Evolutionary conservation across 768 basidiomycete species (phyloP).

Genomic region (Boletus vermiculosoides): DNA sequence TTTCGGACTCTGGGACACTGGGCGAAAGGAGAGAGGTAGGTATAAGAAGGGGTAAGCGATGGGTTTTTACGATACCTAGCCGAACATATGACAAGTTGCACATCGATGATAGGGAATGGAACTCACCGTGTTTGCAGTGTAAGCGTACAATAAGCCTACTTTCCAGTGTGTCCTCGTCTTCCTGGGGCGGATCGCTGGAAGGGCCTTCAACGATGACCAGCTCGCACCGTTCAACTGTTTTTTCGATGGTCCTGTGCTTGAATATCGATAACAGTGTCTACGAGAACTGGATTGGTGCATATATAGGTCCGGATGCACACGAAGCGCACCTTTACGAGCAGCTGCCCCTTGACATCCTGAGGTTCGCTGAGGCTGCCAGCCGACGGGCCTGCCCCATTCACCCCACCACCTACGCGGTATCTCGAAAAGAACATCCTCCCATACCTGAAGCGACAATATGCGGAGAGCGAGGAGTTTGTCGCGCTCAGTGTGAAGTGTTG

Average conservation of each 20-base stretch:
- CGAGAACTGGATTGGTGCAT: neutral
- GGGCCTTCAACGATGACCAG: slow-evolving; percentile 63
- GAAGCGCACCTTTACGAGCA: slow-evolving; percentile 60
- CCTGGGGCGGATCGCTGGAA: slow-evolving; percentile 31
- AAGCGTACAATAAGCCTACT: slow-evolving; percentile 70
- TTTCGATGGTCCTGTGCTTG: slow-evolving; percentile 72
- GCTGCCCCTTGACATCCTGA: slow-evolving; percentile 61
- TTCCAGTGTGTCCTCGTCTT: slow-evolving; percentile 57
- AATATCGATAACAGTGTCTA: slow-evolving; percentile 72
- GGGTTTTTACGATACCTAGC: slow-evolving; percentile 78
- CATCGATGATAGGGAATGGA: neutral
- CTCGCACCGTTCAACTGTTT: slow-evolving; percentile 74
- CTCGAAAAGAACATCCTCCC: slow-evolving; percentile 66
- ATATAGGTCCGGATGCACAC: neutral
- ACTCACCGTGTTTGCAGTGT: slow-evolving; percentile 79
- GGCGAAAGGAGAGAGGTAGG: slow-evolving; percentile 64
- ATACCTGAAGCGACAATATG: slow-evolving; percentile 78
- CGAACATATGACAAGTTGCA: slow-evolving; percentile 10
- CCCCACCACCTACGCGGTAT: slow-evolving; percentile 45
- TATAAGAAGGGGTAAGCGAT: slow-evolving; percentile 61
- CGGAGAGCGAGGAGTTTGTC: slow-evolving; percentile 79
- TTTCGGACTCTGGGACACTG: slow-evolving; percentile 52
- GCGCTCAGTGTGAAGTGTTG: slow-evolving; percentile 64
- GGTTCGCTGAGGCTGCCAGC: slow-evolving; percentile 25
- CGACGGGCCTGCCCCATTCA: slow-evolving; percentile 15